phyloP scores from a whole-genome alignment of 106 monocot species.

The Allium fistulosum region DNA sequence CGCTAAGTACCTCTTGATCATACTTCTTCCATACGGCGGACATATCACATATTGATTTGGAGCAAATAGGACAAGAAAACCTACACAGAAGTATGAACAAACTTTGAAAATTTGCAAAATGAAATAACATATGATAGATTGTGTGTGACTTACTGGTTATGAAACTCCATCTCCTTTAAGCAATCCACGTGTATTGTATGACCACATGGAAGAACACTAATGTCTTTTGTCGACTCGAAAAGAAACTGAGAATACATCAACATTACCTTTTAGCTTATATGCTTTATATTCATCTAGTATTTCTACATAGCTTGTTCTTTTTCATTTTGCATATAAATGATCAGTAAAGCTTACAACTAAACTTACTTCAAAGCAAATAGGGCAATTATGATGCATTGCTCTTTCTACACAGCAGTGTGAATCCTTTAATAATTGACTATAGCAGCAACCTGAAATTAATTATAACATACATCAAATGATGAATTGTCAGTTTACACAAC shows the following conservation, averaged over 20 bases:
- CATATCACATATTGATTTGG: slow-evolving; percentile 78
- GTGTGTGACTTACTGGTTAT: slow-evolving; percentile 46
- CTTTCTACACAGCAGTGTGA: slow-evolving; percentile 58
- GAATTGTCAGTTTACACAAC: no score
- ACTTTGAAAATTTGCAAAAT: not conserved
- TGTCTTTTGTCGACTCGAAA: slow-evolving; percentile 53
- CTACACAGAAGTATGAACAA: slow-evolving; percentile 13
- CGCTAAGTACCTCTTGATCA: slow-evolving; percentile 53
- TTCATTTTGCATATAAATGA: no score
- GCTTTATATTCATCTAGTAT: no score
- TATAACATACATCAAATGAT: no score
- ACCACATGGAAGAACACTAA: slow-evolving; percentile 51
- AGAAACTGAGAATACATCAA: slow-evolving; percentile 27
- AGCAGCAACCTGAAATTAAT: slow-evolving; percentile 47
- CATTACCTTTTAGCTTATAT: no score
- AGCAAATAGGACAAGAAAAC: slow-evolving; percentile 83
- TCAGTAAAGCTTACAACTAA: not conserved
- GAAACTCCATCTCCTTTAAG: slow-evolving; percentile 60
- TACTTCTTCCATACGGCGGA: slow-evolving; percentile 69
- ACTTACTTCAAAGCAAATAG: slow-evolving; percentile 61
- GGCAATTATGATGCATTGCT: slow-evolving; percentile 81
- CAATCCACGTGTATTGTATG: slow-evolving; percentile 69
- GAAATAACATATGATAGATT: not conserved
- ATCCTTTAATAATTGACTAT: slow-evolving; percentile 31
- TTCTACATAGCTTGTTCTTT: no score